Evolutionary conservation across 2,329 filamentous ascomycete genomes (phyloP), one percentile per base, ranked within the genome.

Genomic region (Lomentospora prolificans): DNA sequence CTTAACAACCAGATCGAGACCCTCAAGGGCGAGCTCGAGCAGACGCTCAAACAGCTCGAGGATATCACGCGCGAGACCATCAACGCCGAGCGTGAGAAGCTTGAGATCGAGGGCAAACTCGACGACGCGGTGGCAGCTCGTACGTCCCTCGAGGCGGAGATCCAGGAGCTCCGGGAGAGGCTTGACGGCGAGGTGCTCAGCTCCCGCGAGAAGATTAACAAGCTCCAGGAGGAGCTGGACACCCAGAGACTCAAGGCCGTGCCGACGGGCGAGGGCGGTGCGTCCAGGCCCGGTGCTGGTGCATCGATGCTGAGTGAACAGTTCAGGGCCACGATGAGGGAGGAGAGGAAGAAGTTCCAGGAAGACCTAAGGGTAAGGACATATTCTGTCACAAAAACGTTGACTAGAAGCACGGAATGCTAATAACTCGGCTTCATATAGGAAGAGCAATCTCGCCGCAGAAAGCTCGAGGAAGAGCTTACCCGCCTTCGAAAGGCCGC

Each of bases 281-380:
- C 66, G 2, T 65, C 64, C 5, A 67, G 67, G 55, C 60, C 66
- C 3, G 69, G 74, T 4, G 69, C 70, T 0, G 77, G 77, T 2
- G 77, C 77, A 10, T 71, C 70, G 7, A 72, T 79, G 72, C 69
- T 80, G 59, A 80, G 77, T 63, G 77, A 80, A 67, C 77, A 80
- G 66, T 80, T 80, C 68, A 67, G 77, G 51, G 69, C 73, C 6
- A 78, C 75, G 22, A 79, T 80, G 77, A 74, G 77, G 61, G 76
- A 78, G 64, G 77, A 80, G 69, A 72, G 77, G 60, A 79, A 73
- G 70, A 78, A 75, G 66, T 80, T 78, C 68, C 76, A 80, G 59
- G 76, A 80, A 60, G 78, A 79, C 57, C 63, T 80, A 41, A 72
- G 68, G 69, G 76, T 78, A 65, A 63, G 75, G n/a, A 8, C n/a